Base-by-base conservation (phyloP, 805 yeast genomes). In the Yamadazyma insecticola region DNA sequence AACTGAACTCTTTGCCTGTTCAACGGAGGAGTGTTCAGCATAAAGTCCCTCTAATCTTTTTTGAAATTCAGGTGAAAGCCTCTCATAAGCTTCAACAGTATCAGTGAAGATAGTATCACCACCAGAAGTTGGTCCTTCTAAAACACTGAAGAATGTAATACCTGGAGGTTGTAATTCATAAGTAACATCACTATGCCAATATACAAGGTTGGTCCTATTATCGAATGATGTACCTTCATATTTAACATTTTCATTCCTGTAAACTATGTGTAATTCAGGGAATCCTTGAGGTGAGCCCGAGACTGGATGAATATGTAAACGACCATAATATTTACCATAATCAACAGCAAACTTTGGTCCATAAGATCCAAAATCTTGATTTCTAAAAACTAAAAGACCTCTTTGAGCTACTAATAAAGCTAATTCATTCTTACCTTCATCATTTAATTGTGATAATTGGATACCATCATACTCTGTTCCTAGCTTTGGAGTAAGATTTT, bases 401-500 rank as follows among this genome's bases (percentile, higher is more conserved):
- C 81, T 63, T 47, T 77, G 76, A 13, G 82, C 87, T 30, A 75
- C 77, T 20, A 70, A 63, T 16, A 77, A 60, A 1, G 89, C 87
- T 37, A 82, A 63, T 44, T 81, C 89, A 43, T 81, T 76, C 47
- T 76, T 78, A 18, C 71, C 86, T 13, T 57, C 57, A 29, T 67
- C 69, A 33, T 60, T 51, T 40, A 81, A 66, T 23, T 63, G 50
- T 12, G 81, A 71, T 29, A 81, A 57, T 45, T 78, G 85, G 24
- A 81, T 48, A 25, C 80, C 80, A 12, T 53, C 55, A 20, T 82
- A 60, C 43, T 77, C 86, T 12, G 79, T 64, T n/a, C 92, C 94
- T 33, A 83, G 60, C 47, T 74, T 80, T 21, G 90, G 90, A 2
- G 84, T 73, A 26, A 81, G 51, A 13, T 43, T 44, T 38, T 68